phyloP scores from a whole-genome alignment of 2,329 filamentous ascomycete species.

The Bertia moriformis region DNA sequence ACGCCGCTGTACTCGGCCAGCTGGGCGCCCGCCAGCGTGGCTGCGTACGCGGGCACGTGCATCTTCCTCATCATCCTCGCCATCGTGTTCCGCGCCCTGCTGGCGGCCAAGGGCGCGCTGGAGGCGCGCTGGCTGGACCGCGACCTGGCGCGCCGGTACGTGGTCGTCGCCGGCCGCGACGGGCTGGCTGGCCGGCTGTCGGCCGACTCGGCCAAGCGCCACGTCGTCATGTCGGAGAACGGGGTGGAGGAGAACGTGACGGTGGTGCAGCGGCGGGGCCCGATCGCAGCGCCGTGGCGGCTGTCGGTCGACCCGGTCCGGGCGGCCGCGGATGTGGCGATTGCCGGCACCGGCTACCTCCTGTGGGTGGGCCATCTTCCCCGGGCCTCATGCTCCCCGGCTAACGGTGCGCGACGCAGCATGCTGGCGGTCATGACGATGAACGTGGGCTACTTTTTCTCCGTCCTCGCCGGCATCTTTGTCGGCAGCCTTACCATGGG shows the following conservation, averaged over 20 bases:
- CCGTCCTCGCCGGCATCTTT: conserved; percentile 64
- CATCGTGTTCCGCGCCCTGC: conserved; percentile 51
- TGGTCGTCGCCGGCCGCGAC: conserved; percentile 54
- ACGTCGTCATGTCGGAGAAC: conserved; percentile 55
- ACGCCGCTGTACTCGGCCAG: conserved; percentile 51
- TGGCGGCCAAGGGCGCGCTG: conserved; percentile 56
- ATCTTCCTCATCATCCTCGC: conserved; percentile 76
- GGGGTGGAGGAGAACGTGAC: conserved; percentile 70
- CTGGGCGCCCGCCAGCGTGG: conserved; percentile 61
- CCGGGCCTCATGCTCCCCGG: conserved; percentile 1
- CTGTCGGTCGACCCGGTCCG: conserved; percentile 66
- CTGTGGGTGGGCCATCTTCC: conserved; percentile 47
- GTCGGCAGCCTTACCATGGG: conserved; percentile 73
- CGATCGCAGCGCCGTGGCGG: conserved; percentile 53
- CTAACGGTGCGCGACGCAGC: conserved; percentile 28
- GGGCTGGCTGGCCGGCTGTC: conserved; percentile 43
- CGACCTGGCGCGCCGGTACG: conserved; percentile 62
- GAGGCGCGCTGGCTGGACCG: conserved; percentile 52
- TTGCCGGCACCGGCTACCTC: conserved; percentile 68
- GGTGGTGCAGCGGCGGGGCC: conserved; percentile 46
- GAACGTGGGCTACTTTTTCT: conserved; percentile 74
- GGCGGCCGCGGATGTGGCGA: conserved; percentile 54
- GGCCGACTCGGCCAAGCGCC: conserved; percentile 45
- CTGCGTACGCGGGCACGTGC: conserved; percentile 74
- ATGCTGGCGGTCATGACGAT: conserved; percentile 89